phyloP scores from a whole-genome alignment of 352 stramenopile species.

The Phytophthora pistaciae region DNA sequence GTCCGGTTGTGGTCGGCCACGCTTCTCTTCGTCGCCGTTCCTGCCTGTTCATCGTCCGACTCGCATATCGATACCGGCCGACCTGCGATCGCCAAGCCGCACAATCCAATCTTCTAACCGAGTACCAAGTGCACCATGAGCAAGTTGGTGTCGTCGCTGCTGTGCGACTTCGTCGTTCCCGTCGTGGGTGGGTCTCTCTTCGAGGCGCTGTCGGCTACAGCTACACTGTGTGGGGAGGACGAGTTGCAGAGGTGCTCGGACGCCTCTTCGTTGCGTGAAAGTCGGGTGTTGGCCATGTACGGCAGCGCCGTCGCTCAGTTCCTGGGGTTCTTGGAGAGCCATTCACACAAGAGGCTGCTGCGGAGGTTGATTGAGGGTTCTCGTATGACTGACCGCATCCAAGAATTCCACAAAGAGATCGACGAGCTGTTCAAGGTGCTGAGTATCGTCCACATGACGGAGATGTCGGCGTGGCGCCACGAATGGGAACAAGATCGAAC shows the following conservation, averaged over 20 bases:
- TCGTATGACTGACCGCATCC: slow-evolving; percentile 8
- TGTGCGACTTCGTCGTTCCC: slow-evolving; percentile 2
- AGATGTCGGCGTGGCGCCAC: slow-evolving; percentile 15
- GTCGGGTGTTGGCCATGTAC: slow-evolving; percentile 10
- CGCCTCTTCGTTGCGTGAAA: slow-evolving; percentile 1
- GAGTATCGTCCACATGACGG: slow-evolving; percentile 18
- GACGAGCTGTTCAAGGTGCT: slow-evolving; percentile 32
- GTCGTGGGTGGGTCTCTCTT: slow-evolving; percentile 4
- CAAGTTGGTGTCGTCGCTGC: neutral
- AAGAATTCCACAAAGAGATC: slow-evolving; percentile 28
- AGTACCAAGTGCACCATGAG: too few species aligned
- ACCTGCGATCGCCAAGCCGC: neutral
- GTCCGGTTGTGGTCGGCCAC: too few species aligned
- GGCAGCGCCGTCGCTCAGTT: slow-evolving; percentile 27
- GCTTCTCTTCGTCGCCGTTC: neutral
- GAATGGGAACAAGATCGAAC: slow-evolving; percentile 15
- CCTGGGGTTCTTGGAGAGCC: slow-evolving; percentile 9
- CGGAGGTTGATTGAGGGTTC: slow-evolving; percentile 6
- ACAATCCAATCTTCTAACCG: neutral
- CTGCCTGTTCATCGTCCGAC: neutral
- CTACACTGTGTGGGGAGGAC: neutral
- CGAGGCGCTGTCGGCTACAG: neutral
- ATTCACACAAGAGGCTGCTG: slow-evolving; percentile 9
- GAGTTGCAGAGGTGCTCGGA: neutral
- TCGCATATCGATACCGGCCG: neutral